phyloP scores from a whole-genome alignment of 2,329 filamentous ascomycete genomes.

The Lomentospora prolificans region DNA sequence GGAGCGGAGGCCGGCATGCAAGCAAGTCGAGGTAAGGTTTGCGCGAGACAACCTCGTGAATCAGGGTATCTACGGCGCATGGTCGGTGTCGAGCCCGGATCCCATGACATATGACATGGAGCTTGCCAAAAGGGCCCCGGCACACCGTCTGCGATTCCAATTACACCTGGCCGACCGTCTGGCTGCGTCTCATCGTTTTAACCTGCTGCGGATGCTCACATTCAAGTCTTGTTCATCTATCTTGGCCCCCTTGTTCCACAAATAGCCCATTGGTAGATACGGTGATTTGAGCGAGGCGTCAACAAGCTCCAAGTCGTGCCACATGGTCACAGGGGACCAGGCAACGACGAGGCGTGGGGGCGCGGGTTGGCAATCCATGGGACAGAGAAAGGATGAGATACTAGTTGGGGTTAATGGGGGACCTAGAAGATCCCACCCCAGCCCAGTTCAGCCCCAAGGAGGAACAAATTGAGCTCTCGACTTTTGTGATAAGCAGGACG shows the following conservation, averaged over 20 bases:
- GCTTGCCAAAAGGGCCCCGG: background rate
- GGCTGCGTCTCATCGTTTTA: background rate
- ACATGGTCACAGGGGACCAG: background rate
- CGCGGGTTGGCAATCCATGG: background rate
- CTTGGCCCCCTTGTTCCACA: background rate
- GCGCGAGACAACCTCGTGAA: background rate
- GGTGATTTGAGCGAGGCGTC: background rate
- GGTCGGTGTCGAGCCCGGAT: background rate
- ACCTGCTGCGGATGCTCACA: background rate
- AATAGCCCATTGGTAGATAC: background rate
- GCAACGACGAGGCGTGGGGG: background rate
- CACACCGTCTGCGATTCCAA: background rate
- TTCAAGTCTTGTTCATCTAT: background rate
- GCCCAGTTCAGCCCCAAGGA: background rate
- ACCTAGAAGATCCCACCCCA: too few relatives aligned
- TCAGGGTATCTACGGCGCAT: background rate
- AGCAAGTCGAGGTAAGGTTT: background rate
- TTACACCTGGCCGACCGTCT: background rate
- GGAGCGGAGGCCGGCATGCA: background rate
- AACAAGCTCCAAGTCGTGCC: background rate
- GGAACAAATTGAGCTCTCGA: background rate
- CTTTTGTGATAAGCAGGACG: background rate
- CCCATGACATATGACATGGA: background rate
- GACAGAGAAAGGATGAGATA: background rate
- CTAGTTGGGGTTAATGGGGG: background rate